Evolutionary conservation across 1,284 basidiomycete genomes (phyloP).

Genomic region (Bjerkandera adusta): DNA sequence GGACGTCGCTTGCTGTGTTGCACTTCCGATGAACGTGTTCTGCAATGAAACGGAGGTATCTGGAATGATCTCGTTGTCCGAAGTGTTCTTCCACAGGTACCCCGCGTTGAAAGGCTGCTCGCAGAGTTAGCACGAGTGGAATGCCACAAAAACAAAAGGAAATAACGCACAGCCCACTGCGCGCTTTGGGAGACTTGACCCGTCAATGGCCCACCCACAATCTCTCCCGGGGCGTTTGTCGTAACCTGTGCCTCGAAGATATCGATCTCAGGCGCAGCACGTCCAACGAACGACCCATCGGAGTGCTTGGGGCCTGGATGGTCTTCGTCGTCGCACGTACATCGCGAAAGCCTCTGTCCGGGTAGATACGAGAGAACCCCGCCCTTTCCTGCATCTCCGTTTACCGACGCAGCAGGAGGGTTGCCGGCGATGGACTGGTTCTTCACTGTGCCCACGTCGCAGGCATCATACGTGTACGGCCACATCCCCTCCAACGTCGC

Average conservation of each 20-base stretch:
- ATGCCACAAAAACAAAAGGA: conserved; percentile 8
- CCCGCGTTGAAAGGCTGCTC: conserved; percentile 56
- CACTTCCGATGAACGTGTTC: conserved; percentile 53
- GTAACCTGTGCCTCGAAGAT: conserved; percentile 70
- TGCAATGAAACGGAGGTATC: conserved; percentile 44
- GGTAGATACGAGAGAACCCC: conserved; percentile 65
- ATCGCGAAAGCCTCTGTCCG: conserved; percentile 78
- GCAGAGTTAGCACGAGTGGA: not conserved
- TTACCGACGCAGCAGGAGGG: conserved; percentile 35
- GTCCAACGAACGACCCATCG: conserved; percentile 61
- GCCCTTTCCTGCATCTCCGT: conserved; percentile 39
- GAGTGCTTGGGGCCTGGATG: conserved; percentile 71
- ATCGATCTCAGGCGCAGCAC: conserved; percentile 78
- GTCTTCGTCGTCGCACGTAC: conserved; percentile 63
- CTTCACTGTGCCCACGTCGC: conserved; percentile 65
- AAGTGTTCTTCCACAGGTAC: conserved; percentile 54
- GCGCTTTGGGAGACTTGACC: conserved; percentile 61
- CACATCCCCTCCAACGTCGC: conserved; percentile 67
- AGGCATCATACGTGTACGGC: conserved; percentile 77
- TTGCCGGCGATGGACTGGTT: conserved; percentile 46
- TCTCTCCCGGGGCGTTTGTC: conserved; percentile 28
- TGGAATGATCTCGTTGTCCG: conserved; percentile 44
- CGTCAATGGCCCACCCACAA: conserved; percentile 19
- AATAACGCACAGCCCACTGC: conserved; percentile 59
- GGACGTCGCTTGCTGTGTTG: conserved; percentile 62